Evolutionary conservation across 2,329 filamentous ascomycete species (phyloP).

Genomic region (Talaromyces verruculosus): DNA sequence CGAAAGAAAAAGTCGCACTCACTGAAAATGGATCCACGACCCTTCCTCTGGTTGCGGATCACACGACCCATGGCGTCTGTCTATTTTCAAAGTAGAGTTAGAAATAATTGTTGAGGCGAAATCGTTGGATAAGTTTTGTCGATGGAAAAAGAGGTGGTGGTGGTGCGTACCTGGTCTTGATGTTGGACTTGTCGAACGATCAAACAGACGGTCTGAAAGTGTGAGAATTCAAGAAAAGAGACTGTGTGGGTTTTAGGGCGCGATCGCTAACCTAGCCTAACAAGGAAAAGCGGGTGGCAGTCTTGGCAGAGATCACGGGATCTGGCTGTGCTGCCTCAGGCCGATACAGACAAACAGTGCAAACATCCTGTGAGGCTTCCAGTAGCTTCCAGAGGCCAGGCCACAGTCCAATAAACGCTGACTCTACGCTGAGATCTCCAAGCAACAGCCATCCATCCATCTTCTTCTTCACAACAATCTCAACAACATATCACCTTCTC

Average conservation of each 20-base stretch:
- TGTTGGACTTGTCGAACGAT: conserved; percentile 44
- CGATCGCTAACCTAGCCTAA: conserved; percentile 48
- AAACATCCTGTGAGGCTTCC: conserved; percentile 39
- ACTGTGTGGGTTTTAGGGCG: conserved; percentile 49
- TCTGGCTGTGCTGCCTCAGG: conserved; percentile 27
- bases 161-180: conserved; percentile 44
- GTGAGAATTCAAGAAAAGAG: conserved; percentile 41
- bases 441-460: conserved; percentile 2
- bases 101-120: conserved; percentile 21
- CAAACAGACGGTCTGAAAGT: conserved; percentile 31
- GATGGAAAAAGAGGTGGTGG: conserved; percentile 30
- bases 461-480: not conserved
- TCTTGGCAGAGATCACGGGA: conserved; percentile 21
- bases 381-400: conserved; percentile 41
- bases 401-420: conserved; percentile 13
- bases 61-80: conserved; percentile 63
- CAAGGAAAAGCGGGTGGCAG: conserved; percentile 31
- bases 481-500: not conserved
- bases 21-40: conserved; percentile 77
- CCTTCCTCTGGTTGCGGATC: conserved; percentile 75
- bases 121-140: conserved; percentile 26
- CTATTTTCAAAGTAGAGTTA: conserved; percentile 29
- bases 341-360: conserved; percentile 32
- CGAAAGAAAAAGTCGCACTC: conserved; percentile 47
- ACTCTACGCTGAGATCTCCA: not conserved